Evolutionary conservation across 768 basidiomycete genomes (phyloP), one percentile per base, ranked within the genome.

Genomic region (Hypholoma sublateritium): DNA sequence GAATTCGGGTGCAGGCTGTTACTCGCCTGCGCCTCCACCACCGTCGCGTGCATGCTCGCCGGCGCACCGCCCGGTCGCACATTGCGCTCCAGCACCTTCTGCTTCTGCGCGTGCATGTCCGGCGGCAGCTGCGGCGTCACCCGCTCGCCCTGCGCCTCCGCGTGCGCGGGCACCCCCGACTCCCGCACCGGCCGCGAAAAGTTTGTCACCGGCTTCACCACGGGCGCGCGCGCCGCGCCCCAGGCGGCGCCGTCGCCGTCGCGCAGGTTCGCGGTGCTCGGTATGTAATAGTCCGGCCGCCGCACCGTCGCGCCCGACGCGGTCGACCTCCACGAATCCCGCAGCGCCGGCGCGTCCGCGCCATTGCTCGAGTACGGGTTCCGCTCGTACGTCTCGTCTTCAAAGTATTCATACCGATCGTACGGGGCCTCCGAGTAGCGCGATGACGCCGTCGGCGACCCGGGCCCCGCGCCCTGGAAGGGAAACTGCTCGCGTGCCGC

Each of bases 101-200:
- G 68, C 63, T 81, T 82, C 59, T 74, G 76, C 54, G 79, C 77
- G 46, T 75, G 72, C 59, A 72, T 73, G 57, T 74, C 69, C 6
- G 67, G 62, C 17, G 71, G 72, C 41, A 66, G 63, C 60, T 68
- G 67, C 34, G 68, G 67, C 25, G 53, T 60, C 45, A 66, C 67
- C 45, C 89, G 78, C 67, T 86, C 81, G 39, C 89, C 74, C 9
- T 80, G 77, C 24, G 70, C 72, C 22, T 72, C 70, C 53, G 78
- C 79, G 57, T 74, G 73, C 53, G 76, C 74, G 14, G 25, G 42
- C 19, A 56, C 62, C 60, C 75, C 75, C 0, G 69, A 70, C 16
- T 80, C 77, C 19, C 81, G 80, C 52, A 80, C 78, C 45, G 87
- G 86, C 48, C 86, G 75, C 21, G 89, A 89, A 63, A 85, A 89